Conservation (phyloP, 768 basidiomycete genomes). For the Russula sp. region DNA sequence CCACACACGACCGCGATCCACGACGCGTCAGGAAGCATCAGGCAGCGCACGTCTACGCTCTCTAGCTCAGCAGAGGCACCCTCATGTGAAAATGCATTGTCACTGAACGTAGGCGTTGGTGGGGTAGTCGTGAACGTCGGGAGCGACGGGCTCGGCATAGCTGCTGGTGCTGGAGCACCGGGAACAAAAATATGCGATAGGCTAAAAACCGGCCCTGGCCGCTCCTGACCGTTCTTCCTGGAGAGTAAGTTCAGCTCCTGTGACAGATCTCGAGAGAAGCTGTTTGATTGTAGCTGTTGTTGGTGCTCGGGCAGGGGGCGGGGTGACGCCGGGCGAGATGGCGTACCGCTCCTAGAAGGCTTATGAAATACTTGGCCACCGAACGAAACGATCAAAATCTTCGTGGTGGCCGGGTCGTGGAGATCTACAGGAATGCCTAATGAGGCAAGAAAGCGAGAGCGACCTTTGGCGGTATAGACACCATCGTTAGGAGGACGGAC, state of each 20-base stretch:
- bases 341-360: constrained; percentile 38
- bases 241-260: constrained; percentile 13
- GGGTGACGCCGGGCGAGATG: constrained; percentile 21
- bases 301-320: background rate
- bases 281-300: background rate
- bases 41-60: constrained; percentile 27
- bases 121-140: constrained; percentile 29
- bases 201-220: constrained; percentile 32
- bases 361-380: constrained; percentile 69
- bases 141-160: constrained; percentile 17
- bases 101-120: constrained; percentile 27
- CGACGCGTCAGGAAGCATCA: constrained; percentile 55
- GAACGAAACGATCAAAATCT: constrained; percentile 72
- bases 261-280: constrained; percentile 8
- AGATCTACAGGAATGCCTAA: constrained; percentile 52
- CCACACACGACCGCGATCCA: constrained; percentile 84
- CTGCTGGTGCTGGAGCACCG: constrained; percentile 22
- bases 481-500: constrained; percentile 50
- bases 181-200: constrained; percentile 52
- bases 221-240: background rate
- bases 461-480: constrained; percentile 49
- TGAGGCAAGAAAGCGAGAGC: constrained; percentile 46
- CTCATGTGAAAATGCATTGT: constrained; percentile 21
- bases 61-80: constrained; percentile 9
- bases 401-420: constrained; percentile 44